A percentile compares a stretch with the other conserved stretches of the same genome.
Evolutionary conservation across 1,284 basidiomycete genomes (phyloP).

Genomic region (Ustilago cynodontis): DNA sequence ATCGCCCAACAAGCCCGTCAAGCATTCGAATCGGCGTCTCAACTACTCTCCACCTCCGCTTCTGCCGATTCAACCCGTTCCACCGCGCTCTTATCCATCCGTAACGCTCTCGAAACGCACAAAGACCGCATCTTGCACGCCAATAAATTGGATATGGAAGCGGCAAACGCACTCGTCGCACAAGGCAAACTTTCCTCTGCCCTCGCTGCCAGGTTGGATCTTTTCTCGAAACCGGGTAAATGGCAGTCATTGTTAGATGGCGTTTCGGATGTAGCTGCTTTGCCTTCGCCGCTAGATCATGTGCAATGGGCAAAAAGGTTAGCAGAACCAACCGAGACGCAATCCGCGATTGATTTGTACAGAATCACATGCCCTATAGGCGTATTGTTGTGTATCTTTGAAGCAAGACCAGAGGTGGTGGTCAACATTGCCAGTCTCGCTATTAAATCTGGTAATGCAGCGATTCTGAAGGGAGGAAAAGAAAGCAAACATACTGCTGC

Average conservation of each 20-base stretch:
- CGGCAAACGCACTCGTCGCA: constrained; percentile 80
- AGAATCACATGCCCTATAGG: constrained; percentile 97
- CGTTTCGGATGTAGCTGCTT: constrained; percentile 83
- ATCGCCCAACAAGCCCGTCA: constrained; percentile 48
- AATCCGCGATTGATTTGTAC: constrained; percentile 85
- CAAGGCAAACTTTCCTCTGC: constrained; percentile 85
- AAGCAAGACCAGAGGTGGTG: constrained; percentile 96
- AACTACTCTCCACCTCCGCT: constrained; percentile 32
- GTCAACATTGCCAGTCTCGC: constrained; percentile 96
- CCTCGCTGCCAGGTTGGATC: constrained; percentile 86
- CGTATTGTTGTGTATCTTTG: constrained; percentile 95
- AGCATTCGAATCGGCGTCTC: constrained; percentile 45
- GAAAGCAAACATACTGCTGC: constrained; percentile 57
- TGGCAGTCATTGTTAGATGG: constrained; percentile 95
- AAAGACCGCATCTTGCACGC: constrained; percentile 52
- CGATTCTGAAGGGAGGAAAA: constrained; percentile 68
- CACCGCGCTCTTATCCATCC: constrained; percentile 53
- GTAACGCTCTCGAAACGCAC: constrained; percentile 47
- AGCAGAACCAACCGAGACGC: constrained; percentile 72
- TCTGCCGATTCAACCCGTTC: constrained; percentile 49
- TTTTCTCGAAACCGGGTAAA: constrained; percentile 82
- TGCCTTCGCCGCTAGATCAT: constrained; percentile 87
- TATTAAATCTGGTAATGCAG: constrained; percentile 86
- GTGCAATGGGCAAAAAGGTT: constrained; percentile 89
- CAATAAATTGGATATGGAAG: constrained; percentile 62